Conservation (phyloP, 495 filamentous ascomycete genomes). For the Tuber borchii region DNA sequence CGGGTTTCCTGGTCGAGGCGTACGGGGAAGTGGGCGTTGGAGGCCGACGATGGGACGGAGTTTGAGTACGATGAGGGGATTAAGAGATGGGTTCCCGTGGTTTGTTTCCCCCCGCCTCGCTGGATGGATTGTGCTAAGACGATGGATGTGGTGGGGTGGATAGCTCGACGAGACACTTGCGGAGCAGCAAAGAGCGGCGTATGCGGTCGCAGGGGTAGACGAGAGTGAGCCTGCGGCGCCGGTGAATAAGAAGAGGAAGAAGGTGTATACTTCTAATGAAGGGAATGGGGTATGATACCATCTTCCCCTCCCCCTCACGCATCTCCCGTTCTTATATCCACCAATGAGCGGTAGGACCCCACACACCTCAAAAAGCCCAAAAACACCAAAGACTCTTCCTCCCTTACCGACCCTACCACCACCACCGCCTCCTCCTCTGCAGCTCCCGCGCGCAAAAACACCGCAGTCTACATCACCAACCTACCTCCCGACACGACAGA, state of each 20-base stretch:
- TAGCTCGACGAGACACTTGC: constrained; percentile 74
- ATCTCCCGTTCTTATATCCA: not conserved
- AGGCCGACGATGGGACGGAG: constrained; percentile 77
- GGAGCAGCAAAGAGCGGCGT: constrained; percentile 68
- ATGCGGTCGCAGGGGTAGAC: constrained; percentile 62
- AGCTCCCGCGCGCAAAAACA: constrained; percentile 58
- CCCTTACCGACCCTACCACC: not conserved
- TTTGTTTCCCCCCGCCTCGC: constrained; percentile 44
- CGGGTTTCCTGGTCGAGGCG: constrained; percentile 80
- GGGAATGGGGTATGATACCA: constrained; percentile 24
- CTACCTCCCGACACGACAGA: constrained; percentile 70
- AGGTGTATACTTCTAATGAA: constrained; percentile 48
- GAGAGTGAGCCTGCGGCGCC: constrained; percentile 53
- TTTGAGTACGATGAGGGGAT: constrained; percentile 68
- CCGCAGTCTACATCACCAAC: constrained; percentile 80
- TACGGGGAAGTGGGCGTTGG: constrained; percentile 72
- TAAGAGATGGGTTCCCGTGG: constrained; percentile 72
- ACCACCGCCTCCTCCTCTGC: not conserved
- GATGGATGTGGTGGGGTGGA: constrained; percentile 23
- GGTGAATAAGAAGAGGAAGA: constrained; percentile 66
- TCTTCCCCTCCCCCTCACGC: not conserved
- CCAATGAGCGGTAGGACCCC: not conserved
- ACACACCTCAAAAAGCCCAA: constrained; percentile 6
- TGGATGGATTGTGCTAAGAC: not conserved
- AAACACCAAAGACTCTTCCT: constrained; percentile 52